A percentile compares a stretch with the other conserved stretches of the same genome.
phyloP scores from a whole-genome alignment of 345 rosid species.

The Bruguiera sexangula region DNA sequence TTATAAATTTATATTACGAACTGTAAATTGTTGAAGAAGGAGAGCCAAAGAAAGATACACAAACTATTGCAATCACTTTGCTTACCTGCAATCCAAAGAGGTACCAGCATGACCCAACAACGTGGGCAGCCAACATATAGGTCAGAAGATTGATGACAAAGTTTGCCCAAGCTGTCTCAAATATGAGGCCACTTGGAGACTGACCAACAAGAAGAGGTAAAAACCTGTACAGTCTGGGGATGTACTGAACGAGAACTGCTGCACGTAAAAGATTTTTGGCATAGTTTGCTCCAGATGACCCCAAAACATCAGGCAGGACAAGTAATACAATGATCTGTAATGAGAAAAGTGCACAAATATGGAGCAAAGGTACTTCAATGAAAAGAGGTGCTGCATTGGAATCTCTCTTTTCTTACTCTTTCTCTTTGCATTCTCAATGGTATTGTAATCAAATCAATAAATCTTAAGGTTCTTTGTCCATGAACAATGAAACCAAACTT shows the following conservation, averaged over 20 bases:
- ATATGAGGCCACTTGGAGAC: constrained; percentile 66
- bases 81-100: constrained; percentile 80
- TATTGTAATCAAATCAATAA: too few relatives aligned
- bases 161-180: constrained; percentile 89
- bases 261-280: constrained; percentile 61
- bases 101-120: constrained; percentile 85
- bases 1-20: neutral
- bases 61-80: neutral
- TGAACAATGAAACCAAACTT: too few relatives aligned
- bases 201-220: constrained; percentile 71
- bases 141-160: constrained; percentile 79
- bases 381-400: too few relatives aligned
- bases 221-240: constrained; percentile 70
- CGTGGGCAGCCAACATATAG: constrained; percentile 67
- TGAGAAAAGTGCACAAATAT: neutral
- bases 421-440: too few relatives aligned
- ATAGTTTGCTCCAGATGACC: constrained; percentile 52
- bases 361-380: too few relatives aligned
- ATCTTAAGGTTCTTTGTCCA: too few relatives aligned
- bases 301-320: constrained; percentile 39
- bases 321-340: constrained; percentile 54
- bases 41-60: constrained; percentile 3
- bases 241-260: constrained; percentile 63
- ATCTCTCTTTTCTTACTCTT: too few relatives aligned
- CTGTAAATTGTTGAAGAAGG: neutral